Percentiles rank a stretch among this genome's conserved stretches.
phyloP scores from a whole-genome alignment of 1,139 yeast species.

The Yamadazyma diddensiae region DNA sequence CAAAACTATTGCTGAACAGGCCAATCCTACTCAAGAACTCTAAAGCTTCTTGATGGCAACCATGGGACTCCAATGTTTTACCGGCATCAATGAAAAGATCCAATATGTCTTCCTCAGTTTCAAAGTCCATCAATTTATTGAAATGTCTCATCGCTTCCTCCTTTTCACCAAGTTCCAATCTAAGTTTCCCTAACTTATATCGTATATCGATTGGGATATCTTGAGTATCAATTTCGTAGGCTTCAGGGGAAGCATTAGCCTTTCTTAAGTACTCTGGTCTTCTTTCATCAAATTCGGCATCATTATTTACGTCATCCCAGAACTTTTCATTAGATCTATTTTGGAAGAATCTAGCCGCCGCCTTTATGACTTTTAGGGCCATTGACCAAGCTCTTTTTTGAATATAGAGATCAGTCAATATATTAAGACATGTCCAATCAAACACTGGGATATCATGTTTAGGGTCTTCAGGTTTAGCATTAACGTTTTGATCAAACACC shows the following conservation, averaged over 20 bases:
- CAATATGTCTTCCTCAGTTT: constrained; percentile 48
- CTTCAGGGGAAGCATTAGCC: constrained; percentile 17
- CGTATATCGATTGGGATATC: constrained; percentile 83
- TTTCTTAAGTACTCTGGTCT: constrained; percentile 37
- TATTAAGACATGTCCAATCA: constrained; percentile 87
- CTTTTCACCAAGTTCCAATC: constrained; percentile 62
- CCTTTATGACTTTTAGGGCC: constrained; percentile 65
- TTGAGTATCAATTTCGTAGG: constrained; percentile 25
- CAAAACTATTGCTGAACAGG: constrained; percentile 38
- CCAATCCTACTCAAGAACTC: constrained; percentile 57
- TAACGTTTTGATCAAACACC: constrained; percentile 57
- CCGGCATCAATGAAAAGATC: constrained; percentile 83
- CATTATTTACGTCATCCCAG: constrained; percentile 80
- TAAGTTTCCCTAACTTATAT: constrained; percentile 69
- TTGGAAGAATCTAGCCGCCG: constrained; percentile 82
- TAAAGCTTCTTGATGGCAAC: constrained; percentile 70
- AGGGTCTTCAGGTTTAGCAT: constrained; percentile 16
- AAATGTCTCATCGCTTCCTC: constrained; percentile 71
- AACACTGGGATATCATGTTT: constrained; percentile 43
- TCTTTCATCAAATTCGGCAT: constrained; percentile 74
- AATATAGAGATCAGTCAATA: constrained; percentile 73
- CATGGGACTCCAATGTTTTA: constrained; percentile 62
- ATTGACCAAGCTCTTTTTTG: constrained; percentile 61
- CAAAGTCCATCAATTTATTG: constrained; percentile 50
- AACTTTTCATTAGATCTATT: constrained; percentile 65